phyloP scores from a whole-genome alignment of 306 rosid species.

The Parietaria judaica region DNA sequence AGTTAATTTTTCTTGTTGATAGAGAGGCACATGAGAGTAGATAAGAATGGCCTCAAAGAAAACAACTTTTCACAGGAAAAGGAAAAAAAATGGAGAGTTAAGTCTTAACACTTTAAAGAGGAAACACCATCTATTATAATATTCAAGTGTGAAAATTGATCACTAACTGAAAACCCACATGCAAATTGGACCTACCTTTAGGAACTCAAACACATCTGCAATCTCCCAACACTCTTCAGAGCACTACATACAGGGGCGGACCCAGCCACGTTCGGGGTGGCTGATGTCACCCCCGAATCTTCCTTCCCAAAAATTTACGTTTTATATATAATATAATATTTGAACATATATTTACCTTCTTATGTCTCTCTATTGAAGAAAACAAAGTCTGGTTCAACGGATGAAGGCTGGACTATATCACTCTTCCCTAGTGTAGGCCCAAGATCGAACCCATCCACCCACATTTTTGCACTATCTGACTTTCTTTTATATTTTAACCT shows the following conservation, averaged over 20 bases:
- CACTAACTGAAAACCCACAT: slow-evolving; percentile 12
- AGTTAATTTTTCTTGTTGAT: background rate
- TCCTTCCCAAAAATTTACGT: too few species aligned
- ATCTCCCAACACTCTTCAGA: background rate
- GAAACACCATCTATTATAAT: background rate
- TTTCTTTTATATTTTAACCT: too few species aligned
- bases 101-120: background rate
- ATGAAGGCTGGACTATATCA: too few species aligned
- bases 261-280: too few species aligned
- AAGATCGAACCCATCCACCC: too few species aligned
- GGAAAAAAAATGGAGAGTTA: background rate
- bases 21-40: background rate
- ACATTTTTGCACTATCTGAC: too few species aligned
- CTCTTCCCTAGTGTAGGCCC: too few species aligned
- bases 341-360: too few species aligned
- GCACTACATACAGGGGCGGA: background rate
- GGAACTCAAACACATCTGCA: slow-evolving; percentile 7
- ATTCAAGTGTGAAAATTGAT: slow-evolving; percentile 6
- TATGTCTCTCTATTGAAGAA: too few species aligned
- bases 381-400: too few species aligned
- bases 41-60: slow-evolving; percentile 4
- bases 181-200: slow-evolving; percentile 13
- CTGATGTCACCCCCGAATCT: too few species aligned
- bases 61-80: slow-evolving; percentile 7
- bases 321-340: too few species aligned